Evolutionary conservation across 805 yeast species (phyloP).

Genomic region (Naumovozyma castellii): DNA sequence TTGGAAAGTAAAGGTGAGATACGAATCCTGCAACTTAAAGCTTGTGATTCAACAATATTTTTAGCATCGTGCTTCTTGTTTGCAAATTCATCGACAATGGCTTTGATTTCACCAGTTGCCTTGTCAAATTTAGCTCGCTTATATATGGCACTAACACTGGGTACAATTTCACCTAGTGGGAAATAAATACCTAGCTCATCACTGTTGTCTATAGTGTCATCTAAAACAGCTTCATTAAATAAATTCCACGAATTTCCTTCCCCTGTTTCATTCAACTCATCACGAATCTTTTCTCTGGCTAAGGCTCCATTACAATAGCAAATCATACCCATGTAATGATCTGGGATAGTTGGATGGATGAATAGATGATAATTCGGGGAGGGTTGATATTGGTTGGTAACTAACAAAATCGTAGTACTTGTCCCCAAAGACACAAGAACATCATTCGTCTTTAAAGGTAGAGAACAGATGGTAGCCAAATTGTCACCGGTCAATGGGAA

Average conservation of each 20-base stretch:
- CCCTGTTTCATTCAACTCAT: conserved; percentile 39
- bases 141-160: conserved; percentile 61
- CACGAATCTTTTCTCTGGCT: conserved; percentile 71
- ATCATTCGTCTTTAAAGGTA: conserved; percentile 71
- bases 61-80: conserved; percentile 55
- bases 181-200: conserved; percentile 67
- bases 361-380: conserved; percentile 78
- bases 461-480: conserved; percentile 74
- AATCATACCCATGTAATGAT: conserved; percentile 86
- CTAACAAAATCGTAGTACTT: conserved; percentile 77
- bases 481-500: conserved; percentile 87
- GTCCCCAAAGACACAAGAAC: conserved; percentile 79
- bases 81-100: conserved; percentile 34
- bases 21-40: conserved; percentile 72
- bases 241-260: conserved; percentile 43
- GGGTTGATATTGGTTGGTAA: conserved; percentile 70
- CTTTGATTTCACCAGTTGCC: conserved; percentile 18
- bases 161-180: conserved; percentile 86
- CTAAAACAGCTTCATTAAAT: conserved; percentile 41
- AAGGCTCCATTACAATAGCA: conserved; percentile 88
- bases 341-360: conserved; percentile 72
- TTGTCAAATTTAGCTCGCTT: conserved; percentile 40
- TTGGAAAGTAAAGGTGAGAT: conserved; percentile 64
- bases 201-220: conserved; percentile 32
- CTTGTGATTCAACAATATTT: conserved; percentile 79